phyloP scores from a whole-genome alignment of 257 asterid genomes.

The Solanum boliviense region DNA sequence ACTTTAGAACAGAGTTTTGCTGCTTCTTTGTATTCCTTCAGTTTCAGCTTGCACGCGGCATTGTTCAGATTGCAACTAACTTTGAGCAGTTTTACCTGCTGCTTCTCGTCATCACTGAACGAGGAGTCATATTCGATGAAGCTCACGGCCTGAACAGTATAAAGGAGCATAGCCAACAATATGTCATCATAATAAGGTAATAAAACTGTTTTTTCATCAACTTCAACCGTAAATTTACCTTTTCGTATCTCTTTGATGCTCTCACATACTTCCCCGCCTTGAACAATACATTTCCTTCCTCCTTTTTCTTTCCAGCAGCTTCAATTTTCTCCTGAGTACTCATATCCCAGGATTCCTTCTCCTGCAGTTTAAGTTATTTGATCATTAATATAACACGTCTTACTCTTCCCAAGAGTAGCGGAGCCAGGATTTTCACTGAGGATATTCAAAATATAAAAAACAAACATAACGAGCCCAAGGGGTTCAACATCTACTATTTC shows the following conservation, averaged over 20 bases:
- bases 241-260: constrained; percentile 54
- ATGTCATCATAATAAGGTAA: neutral
- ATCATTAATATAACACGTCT: neutral
- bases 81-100: constrained; percentile 29
- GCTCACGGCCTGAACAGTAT: constrained; percentile 21
- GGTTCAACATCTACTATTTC: neutral
- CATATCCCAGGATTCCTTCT: constrained; percentile 65
- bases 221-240: constrained; percentile 6
- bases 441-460: neutral
- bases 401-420: neutral
- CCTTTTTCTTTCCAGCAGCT: constrained; percentile 47
- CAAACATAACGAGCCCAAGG: rapidly evolving
- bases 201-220: neutral
- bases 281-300: constrained; percentile 45
- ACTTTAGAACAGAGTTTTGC: constrained; percentile 38
- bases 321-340: constrained; percentile 35
- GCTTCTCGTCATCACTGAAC: constrained; percentile 45
- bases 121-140: constrained; percentile 36
- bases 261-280: constrained; percentile 38
- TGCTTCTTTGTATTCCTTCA: constrained; percentile 46
- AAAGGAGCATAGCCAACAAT: neutral
- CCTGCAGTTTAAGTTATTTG: constrained; percentile 16
- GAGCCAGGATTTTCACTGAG: neutral
- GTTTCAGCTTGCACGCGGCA: constrained; percentile 60
- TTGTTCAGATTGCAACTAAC: constrained; percentile 35